A percentile compares a stretch with the other conserved stretches of the same genome.
Conservation (phyloP, 305 asterid genomes). For the Fraxinus greggii region DNA sequence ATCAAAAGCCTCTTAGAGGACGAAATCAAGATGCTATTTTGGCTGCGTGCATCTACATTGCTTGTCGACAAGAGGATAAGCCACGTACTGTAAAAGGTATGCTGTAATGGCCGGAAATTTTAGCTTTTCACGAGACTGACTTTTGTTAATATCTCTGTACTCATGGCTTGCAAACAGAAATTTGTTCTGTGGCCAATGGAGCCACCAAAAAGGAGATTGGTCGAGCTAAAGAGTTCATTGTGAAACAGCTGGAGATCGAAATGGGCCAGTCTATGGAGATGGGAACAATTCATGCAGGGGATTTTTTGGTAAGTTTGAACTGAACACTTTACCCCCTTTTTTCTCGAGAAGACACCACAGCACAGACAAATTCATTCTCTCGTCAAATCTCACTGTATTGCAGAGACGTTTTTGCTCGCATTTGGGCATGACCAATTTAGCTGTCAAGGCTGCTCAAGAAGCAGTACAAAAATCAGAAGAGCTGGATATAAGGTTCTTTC, state of each 20-base stretch:
- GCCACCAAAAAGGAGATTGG: conserved; percentile 45
- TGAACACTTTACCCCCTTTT: not conserved
- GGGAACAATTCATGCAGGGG: conserved; percentile 43
- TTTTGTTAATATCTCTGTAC: not conserved
- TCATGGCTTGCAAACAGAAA: conserved; percentile 26
- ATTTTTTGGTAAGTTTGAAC: conserved; percentile 30
- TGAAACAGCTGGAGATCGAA: conserved; percentile 39
- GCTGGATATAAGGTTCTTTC: conserved; percentile 24
- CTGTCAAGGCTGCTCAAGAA: conserved; percentile 30
- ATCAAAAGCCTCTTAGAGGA: conserved; percentile 42
- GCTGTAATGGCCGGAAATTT: not conserved
- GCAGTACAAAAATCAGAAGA: conserved; percentile 28
- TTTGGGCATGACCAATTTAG: conserved; percentile 26
- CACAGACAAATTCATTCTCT: not conserved
- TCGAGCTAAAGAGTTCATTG: conserved; percentile 42
- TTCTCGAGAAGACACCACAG: not conserved
- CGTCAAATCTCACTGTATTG: not conserved
- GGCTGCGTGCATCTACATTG: conserved; percentile 51
- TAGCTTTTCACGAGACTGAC: not conserved
- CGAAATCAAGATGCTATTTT: conserved; percentile 41
- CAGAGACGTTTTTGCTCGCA: conserved; percentile 29
- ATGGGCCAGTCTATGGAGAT: conserved; percentile 41
- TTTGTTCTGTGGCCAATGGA: conserved; percentile 36
- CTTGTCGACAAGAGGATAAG: conserved; percentile 50
- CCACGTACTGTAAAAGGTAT: conserved; percentile 51